Percentiles rank a stretch among this genome's conserved stretches.
Evolutionary conservation across 345 rosid species (phyloP).

Genomic region (Mercurialis annua): DNA sequence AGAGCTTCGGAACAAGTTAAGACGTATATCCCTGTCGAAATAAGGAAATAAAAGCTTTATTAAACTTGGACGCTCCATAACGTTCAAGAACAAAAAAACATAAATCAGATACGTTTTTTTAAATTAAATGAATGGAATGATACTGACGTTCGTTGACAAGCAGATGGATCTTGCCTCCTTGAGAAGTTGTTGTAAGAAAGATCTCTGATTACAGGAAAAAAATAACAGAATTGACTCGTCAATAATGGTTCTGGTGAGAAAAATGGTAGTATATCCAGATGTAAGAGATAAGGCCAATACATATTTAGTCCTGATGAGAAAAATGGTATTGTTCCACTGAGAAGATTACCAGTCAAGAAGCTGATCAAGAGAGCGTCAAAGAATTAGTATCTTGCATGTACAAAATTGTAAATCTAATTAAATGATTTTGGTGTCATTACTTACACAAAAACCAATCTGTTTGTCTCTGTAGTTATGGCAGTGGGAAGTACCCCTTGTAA

Average conservation of each 20-base stretch:
- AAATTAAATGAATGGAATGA: slow-evolving; percentile 2
- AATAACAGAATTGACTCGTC: background rate
- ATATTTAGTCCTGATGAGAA: slow-evolving; percentile 44
- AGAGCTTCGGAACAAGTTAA: slow-evolving; percentile 46
- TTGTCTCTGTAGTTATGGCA: slow-evolving; percentile 21
- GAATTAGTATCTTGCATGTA: background rate
- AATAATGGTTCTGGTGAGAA: background rate
- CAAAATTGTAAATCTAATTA: background rate
- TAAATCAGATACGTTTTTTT: background rate
- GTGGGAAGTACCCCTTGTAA: slow-evolving; percentile 46
- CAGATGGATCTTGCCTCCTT: slow-evolving; percentile 40
- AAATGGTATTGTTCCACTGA: slow-evolving; percentile 53
- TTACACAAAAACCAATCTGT: slow-evolving; percentile 40
- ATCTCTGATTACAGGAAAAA: slow-evolving; percentile 45
- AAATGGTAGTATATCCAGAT: background rate
- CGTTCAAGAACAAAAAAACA: background rate
- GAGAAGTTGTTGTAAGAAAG: slow-evolving; percentile 70
- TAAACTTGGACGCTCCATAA: background rate
- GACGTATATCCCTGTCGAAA: slow-evolving; percentile 32
- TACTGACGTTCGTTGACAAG: slow-evolving; percentile 48
- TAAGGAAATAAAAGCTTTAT: background rate
- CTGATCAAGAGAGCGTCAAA: slow-evolving; percentile 29
- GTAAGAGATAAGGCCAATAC: slow-evolving; percentile 34
- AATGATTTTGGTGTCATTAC: slow-evolving; percentile 15
- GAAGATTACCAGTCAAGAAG: slow-evolving; percentile 45